Percentiles rank a stretch among this genome's conserved stretches.
Evolutionary conservation across 179 eudicot species (phyloP).

Genomic region (Corrigiola litoralis): DNA sequence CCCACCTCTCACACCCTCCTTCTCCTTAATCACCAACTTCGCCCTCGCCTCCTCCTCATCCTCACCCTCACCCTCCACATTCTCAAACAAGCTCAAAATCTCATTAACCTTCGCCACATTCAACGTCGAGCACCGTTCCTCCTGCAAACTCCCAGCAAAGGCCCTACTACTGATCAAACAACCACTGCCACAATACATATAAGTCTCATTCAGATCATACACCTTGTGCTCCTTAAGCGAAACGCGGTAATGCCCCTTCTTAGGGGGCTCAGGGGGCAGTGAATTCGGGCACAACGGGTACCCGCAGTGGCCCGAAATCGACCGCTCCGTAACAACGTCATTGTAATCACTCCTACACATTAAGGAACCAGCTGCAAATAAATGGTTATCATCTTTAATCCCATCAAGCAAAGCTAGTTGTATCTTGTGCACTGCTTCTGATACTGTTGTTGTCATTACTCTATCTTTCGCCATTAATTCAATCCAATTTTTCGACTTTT

Average conservation of each 20-base stretch:
- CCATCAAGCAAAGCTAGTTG: constrained; percentile 74
- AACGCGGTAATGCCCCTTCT: constrained; percentile 67
- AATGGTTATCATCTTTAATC: constrained; percentile 47
- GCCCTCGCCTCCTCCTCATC: constrained; percentile 42
- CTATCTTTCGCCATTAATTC: constrained; percentile 45
- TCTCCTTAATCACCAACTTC: constrained; percentile 63
- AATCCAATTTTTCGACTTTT: background rate
- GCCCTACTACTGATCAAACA: constrained; percentile 70
- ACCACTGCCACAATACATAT: constrained; percentile 61
- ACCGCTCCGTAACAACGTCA: constrained; percentile 76
- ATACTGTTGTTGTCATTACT: constrained; percentile 33
- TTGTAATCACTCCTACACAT: constrained; percentile 61
- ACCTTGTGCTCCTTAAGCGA: constrained; percentile 88
- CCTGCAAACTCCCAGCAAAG: constrained; percentile 58
- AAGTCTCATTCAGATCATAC: constrained; percentile 82
- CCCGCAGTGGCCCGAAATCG: constrained; percentile 64
- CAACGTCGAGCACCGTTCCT: constrained; percentile 52
- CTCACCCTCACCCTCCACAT: constrained; percentile 32
- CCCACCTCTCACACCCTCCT: constrained; percentile 34
- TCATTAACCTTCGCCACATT: constrained; percentile 42
- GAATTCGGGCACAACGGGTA: constrained; percentile 71
- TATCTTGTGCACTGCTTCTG: constrained; percentile 66
- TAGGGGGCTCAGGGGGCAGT: constrained; percentile 49
- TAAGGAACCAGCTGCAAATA: constrained; percentile 66
- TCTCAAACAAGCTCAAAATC: constrained; percentile 53